Evolutionary conservation across 129 eudicot genomes (phyloP), one percentile per base, ranked within the genome.

Genomic region (Heracleum sosnowskyi): DNA sequence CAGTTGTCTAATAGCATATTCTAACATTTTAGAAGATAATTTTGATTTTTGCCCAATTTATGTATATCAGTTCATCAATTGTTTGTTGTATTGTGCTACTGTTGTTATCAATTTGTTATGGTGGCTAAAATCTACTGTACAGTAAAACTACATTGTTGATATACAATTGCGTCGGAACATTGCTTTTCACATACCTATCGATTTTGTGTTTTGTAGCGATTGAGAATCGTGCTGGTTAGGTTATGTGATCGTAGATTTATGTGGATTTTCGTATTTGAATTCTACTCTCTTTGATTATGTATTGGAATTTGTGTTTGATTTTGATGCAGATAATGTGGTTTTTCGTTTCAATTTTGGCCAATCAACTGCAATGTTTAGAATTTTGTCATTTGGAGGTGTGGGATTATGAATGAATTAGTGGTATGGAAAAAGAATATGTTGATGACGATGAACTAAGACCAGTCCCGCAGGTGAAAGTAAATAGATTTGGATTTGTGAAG

Each of bases 401-500:
- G 79, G 47, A 77, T 37, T 69, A 53, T 63, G 51, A 81, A 66
- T 87, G 77, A 81, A 83, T 33, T 84, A 81, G 78, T 28, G 77
- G 46, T n/a, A 95, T 92, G 97, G 97, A 90, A 69, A 92, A 89
- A 84, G 87, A 85, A 82, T 83, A 71, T 77, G 80, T 72, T 36
- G 99, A 96, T 45, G 99, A 87, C 6, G 62, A 82, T 68, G 86
- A 91, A 85, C 77, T 80, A 40, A 85, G 41, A 15, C 62, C 85
- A 45, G 84, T 69, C 76, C 83, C 85, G 24, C 86, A 51, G 4
- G 78, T 63, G 72, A 85, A 79, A 82, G 91, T 92, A 69, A 96
- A 95, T 74, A 87, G 96, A 84, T 92, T 91, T 80, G 98, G 97
- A 35, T 95, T 90, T 77, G 83, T 81, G 41, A 91, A 90, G 84